phyloP scores from a whole-genome alignment of 345 rosid genomes.

The Melastoma malabathricum region DNA sequence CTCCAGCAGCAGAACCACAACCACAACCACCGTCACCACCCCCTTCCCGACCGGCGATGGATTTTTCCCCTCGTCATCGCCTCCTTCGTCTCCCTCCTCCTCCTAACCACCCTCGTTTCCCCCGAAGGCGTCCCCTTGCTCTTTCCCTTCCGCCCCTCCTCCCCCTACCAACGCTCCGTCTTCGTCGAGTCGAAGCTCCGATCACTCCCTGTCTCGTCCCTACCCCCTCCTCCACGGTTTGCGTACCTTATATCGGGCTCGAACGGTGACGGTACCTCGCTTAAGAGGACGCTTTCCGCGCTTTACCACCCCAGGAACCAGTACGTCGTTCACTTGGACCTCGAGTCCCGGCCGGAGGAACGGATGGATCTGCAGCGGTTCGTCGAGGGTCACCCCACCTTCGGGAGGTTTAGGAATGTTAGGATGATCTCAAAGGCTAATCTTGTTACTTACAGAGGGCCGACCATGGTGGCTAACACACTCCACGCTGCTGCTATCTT shows the following conservation, averaged over 20 bases:
- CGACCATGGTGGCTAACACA: constrained; percentile 99
- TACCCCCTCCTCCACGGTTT: constrained; percentile 71
- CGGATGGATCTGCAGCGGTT: constrained; percentile 61
- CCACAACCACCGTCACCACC: constrained; percentile 43
- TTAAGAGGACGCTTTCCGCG: constrained; percentile 57
- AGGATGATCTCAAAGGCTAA: constrained; percentile 79
- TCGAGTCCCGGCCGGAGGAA: constrained; percentile 48
- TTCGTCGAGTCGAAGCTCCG: constrained; percentile 69
- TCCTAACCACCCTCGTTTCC: constrained; percentile 45
- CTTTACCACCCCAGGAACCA: constrained; percentile 75
- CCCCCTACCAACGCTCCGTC: constrained; percentile 26
- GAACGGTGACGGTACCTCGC: constrained; percentile 56
- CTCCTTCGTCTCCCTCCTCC: constrained; percentile 39
- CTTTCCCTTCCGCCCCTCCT: constrained; percentile 42
- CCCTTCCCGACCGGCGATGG: constrained; percentile 65
- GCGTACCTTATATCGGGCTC: constrained; percentile 88
- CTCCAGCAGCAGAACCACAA: constrained; percentile 32
- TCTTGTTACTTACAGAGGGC: constrained; percentile 85
- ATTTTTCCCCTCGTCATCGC: constrained; percentile 57
- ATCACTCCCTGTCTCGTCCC: constrained; percentile 30
- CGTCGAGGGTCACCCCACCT: constrained; percentile 31
- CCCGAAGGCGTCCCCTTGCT: constrained; percentile 38
- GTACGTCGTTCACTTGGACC: constrained; percentile 75
- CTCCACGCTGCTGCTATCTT: constrained; percentile 91
- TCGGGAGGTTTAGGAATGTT: constrained; percentile 45